These are phyloP conservation scores for Clarireedia hainanense DNA, from an alignment of 2,329 filamentous ascomycete genomes.

Conservation along the genomic window DNA sequence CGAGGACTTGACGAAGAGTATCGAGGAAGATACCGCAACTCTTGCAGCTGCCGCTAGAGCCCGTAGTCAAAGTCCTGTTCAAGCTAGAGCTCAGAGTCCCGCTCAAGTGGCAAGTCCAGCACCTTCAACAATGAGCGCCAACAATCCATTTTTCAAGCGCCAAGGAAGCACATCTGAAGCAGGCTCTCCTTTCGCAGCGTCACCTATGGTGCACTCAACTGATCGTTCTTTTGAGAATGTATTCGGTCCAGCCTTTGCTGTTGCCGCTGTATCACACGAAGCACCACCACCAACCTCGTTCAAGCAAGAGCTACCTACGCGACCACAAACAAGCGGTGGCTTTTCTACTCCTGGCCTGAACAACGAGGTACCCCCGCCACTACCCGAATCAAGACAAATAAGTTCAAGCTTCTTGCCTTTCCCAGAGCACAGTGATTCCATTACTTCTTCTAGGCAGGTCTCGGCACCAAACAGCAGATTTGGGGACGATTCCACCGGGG, in stretches of 20 bases:
- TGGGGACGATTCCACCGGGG: conserved; percentile 39
- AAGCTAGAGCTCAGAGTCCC: conserved; percentile 29
- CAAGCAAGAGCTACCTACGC: conserved; percentile 35
- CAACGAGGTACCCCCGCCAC: conserved; percentile 51
- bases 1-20: conserved; percentile 56
- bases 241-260: conserved; percentile 62
- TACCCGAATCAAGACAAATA: conserved; percentile 68
- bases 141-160: conserved; percentile 90
- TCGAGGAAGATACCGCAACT: conserved; percentile 49
- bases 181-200: conserved; percentile 37
- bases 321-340: conserved; percentile 21
- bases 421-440: conserved; percentile 54
- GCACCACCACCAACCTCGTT: conserved; percentile 51
- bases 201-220: conserved; percentile 33
- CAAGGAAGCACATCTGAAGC: conserved; percentile 48
- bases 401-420: conserved; percentile 71
- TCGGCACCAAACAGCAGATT: conserved; percentile 63
- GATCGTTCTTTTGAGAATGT: conserved; percentile 78
- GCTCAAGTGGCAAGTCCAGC: conserved; percentile 61
- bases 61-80: conserved; percentile 10
- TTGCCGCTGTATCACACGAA: conserved; percentile 33
- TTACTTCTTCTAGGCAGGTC: conserved; percentile 70
- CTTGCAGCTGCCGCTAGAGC: conserved; percentile 37
- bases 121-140: conserved; percentile 62
- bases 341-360: conserved; percentile 45